These are phyloP conservation scores for Salix exigua DNA, from an alignment of 345 rosid genomes.

Conservation along the genomic window DNA sequence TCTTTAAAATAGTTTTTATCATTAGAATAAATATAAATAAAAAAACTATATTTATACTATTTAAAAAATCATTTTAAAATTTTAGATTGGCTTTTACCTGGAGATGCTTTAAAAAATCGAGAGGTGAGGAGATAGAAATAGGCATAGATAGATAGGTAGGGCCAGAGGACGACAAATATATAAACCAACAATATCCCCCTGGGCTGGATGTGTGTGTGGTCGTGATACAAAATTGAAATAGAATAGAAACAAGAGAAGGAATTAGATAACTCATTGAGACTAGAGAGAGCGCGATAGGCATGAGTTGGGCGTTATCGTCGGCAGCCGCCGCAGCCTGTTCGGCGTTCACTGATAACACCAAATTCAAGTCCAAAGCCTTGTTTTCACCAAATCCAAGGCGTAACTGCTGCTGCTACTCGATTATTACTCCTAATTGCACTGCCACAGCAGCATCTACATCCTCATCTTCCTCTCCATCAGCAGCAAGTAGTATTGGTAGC, in stretches of 20 bases:
- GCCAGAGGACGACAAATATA: background rate
- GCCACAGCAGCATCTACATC: background rate
- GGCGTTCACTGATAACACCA: background rate
- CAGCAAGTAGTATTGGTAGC: background rate
- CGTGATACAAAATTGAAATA: too few relatives aligned
- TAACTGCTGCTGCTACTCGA: background rate
- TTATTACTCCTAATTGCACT: background rate
- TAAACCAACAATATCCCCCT: background rate
- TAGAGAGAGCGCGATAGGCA: background rate
- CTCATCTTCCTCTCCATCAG: background rate
- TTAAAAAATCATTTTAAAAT: too few relatives aligned
- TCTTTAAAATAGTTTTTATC: too few relatives aligned
- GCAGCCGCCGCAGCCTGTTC: background rate
- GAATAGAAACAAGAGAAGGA: background rate
- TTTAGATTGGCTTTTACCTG: too few relatives aligned
- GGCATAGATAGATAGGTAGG: background rate
- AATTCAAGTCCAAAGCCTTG: background rate
- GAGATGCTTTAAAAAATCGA: too few relatives aligned
- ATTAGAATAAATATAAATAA: too few relatives aligned
- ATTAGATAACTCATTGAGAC: background rate
- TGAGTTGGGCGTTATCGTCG: slow-evolving; percentile 9
- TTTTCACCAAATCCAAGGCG: background rate
- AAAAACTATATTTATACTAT: too few relatives aligned
- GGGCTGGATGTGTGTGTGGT: background rate
- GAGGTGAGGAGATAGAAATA: too few relatives aligned